Base-by-base conservation (phyloP, 1,284 basidiomycete species). In the Phellopilus nigrolimitatus region DNA sequence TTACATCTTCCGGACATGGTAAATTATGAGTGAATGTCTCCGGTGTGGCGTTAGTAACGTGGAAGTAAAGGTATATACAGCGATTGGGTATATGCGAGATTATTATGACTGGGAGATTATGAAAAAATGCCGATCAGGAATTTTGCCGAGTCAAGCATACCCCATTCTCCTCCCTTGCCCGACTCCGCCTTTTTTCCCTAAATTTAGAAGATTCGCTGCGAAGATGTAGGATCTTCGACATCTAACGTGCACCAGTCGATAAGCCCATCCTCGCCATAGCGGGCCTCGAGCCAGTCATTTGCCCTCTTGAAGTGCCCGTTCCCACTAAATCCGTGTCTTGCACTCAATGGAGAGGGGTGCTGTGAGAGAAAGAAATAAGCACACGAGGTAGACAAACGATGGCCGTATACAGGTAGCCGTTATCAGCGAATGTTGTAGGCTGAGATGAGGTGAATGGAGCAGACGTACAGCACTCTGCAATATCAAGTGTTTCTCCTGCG, bases 221-320 rank as follows among this genome's bases (percentile, higher is more conserved):
- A 49, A 13, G 40, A 28, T 24, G n/a, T 22, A 33, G 52, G 52
- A 37, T 41, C 52, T 21, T 46, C 36, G 34, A 43, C 53, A 40
- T 55, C 65, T 49, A 86, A 71, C 51, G 69, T 70, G 64, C 80
- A 82, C 91, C 91, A 94, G 63, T 92, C 78, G 27, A 94, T 86
- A 49, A 71, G 76, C 28, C 79, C 81, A 31, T 80, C 81, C 8
- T 71, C 59, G 3, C 90, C 91, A 60, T 93, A 93, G 56, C 80
- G 82, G 55, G 74, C 63, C 61, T 79, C 78, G 15, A 94, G 71
- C 91, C 91, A 94, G 55, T 82, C 76, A 64, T 93, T 95, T 34
- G 92, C 89, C 56, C 80, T 75, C 62, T 78, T 84, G 71, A 97
- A 97, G 70, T 97, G 95, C 27, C 82, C 83, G 67, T 95, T 97